phyloP scores from a whole-genome alignment of 257 asterid genomes.

The Primulina huaijiensis region DNA sequence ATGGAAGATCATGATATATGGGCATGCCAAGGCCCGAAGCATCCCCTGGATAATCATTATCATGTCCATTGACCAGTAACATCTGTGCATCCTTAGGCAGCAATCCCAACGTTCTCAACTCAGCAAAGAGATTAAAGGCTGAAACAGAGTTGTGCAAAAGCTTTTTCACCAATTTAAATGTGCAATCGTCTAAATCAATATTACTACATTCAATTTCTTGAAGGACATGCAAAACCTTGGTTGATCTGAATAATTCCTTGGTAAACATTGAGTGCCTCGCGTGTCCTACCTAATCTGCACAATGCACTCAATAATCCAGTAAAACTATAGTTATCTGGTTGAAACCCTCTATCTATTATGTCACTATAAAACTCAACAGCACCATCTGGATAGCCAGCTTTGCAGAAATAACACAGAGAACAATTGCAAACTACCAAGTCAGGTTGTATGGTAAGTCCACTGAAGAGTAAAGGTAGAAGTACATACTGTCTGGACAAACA shows the following conservation, averaged over 20 bases:
- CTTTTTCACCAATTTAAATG: conserved; percentile 30
- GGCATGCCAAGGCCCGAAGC: conserved; percentile 10
- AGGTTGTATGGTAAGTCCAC: conserved; percentile 55
- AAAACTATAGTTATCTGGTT: conserved; percentile 67
- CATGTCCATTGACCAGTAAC: conserved; percentile 16
- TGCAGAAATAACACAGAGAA: conserved; percentile 62
- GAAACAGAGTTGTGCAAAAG: conserved; percentile 28
- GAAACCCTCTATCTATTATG: conserved; percentile 63
- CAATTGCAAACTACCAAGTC: conserved; percentile 76
- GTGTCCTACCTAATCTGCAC: conserved; percentile 49
- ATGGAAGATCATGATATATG: conserved; percentile 35
- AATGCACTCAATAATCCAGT: conserved; percentile 57
- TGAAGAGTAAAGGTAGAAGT: conserved; percentile 58
- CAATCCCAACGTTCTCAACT: conserved; percentile 36
- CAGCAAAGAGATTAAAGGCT: conserved; percentile 22
- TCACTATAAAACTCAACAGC: conserved; percentile 65
- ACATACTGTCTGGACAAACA: conserved; percentile 56
- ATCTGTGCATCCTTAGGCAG: conserved; percentile 30
- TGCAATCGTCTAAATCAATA: conserved; percentile 37
- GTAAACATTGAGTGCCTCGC: conserved; percentile 61
- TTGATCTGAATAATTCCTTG: conserved; percentile 44
- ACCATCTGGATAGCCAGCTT: conserved; percentile 60
- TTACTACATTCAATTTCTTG: conserved; percentile 48
- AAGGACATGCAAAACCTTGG: conserved; percentile 31
- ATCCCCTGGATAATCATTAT: background rate